A percentile compares a stretch with the other conserved stretches of the same genome.
These are phyloP conservation scores for Aspergillus brunneoviolaceus DNA, from an alignment of 2,329 filamentous ascomycete species.

Conservation along the genomic window DNA sequence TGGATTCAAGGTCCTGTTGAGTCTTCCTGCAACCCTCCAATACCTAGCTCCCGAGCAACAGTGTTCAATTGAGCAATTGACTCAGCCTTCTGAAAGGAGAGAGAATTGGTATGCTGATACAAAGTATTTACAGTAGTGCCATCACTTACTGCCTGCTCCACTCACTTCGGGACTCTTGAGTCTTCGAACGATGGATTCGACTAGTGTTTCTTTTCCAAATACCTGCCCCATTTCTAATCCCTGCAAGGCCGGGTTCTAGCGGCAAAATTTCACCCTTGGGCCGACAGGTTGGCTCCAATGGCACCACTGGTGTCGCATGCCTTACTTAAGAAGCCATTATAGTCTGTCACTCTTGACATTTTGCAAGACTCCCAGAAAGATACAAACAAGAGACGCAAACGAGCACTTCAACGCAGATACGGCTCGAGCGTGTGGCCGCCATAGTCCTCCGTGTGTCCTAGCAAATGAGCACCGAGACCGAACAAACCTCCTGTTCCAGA, in stretches of 20 bases:
- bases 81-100: neutral
- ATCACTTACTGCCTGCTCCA: neutral
- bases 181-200: neutral
- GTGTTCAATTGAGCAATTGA: no score
- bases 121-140: neutral
- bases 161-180: neutral
- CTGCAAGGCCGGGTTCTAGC: neutral
- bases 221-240: neutral
- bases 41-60: no score
- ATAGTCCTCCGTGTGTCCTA: neutral
- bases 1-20: neutral
- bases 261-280: neutral
- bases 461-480: neutral
- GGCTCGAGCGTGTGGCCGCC: neutral
- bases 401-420: neutral
- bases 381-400: neutral
- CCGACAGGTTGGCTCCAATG: neutral
- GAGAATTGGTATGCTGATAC: neutral
- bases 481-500: constrained; percentile 5
- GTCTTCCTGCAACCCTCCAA: neutral
- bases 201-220: neutral
- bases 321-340: no score
- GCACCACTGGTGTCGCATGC: neutral
- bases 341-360: no score
- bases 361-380: neutral